These are phyloP conservation scores for Asterophora parasitica DNA, from an alignment of 768 basidiomycete genomes.

Conservation along the genomic window DNA sequence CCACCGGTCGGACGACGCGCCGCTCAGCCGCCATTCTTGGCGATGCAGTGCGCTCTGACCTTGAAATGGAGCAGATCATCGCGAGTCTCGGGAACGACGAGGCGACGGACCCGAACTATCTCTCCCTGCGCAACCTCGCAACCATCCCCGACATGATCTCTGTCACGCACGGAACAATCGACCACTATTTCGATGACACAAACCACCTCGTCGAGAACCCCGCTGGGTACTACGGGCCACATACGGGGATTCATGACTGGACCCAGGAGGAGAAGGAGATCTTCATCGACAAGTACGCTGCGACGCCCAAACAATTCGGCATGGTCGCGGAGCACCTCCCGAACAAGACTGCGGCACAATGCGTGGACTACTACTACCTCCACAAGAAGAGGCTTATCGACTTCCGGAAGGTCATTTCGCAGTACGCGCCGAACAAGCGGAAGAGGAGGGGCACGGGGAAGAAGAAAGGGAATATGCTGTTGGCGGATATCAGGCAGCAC, in stretches of 20 bases:
- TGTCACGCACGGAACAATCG: conserved; percentile 54
- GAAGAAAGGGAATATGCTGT: conserved; percentile 76
- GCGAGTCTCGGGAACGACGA: conserved; percentile 92
- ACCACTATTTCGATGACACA: conserved; percentile 77
- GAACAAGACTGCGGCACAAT: conserved; percentile 84
- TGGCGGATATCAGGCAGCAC: conserved; percentile 77
- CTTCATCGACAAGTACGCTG: conserved; percentile 78
- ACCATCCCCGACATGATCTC: conserved; percentile 88
- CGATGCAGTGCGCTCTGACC: conserved; percentile 88
- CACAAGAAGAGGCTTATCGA: conserved; percentile 88
- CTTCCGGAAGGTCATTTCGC: conserved; percentile 71
- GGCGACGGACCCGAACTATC: conserved; percentile 84
- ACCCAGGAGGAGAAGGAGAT: conserved; percentile 76
- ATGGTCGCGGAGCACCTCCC: conserved; percentile 76
- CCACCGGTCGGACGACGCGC: conserved; percentile 60
- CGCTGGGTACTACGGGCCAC: conserved; percentile 66
- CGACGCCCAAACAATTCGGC: conserved; percentile 94
- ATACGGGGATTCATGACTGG: conserved; percentile 81
- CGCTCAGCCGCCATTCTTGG: conserved; percentile 68
- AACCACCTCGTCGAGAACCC: conserved; percentile 78
- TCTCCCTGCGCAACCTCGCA: conserved; percentile 83
- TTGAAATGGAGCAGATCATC: conserved; percentile 97
- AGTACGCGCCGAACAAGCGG: conserved; percentile 62
- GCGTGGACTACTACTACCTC: conserved; percentile 90
- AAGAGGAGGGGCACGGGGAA: conserved; percentile 59